phyloP scores from a whole-genome alignment of 768 basidiomycete species.

The Naematelia aurantialba region DNA sequence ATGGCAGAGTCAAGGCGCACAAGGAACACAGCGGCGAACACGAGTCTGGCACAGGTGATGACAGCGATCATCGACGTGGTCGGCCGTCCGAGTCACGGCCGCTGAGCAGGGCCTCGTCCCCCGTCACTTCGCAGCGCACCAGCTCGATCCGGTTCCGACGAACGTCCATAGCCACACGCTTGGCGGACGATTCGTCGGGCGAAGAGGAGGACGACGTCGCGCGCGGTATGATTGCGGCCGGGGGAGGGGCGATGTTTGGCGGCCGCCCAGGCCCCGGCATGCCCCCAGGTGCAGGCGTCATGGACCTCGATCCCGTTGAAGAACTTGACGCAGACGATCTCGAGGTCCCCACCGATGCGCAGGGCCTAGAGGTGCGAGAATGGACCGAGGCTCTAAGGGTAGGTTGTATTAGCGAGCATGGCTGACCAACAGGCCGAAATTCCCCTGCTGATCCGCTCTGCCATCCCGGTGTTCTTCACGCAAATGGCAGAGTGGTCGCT shows the following conservation, averaged over 20 bases:
- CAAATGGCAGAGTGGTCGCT: constrained; percentile 69
- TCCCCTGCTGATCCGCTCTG: constrained; percentile 31
- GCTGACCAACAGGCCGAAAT: constrained; percentile 34
- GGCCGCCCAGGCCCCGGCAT: constrained; percentile 24
- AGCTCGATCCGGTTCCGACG: background rate
- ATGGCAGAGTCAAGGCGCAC: constrained; percentile 5
- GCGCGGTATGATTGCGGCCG: constrained; percentile 22
- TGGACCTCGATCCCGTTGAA: constrained; percentile 47
- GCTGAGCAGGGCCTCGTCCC: constrained; percentile 17
- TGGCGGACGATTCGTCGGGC: constrained; percentile 36
- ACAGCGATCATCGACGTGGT: constrained; percentile 12
- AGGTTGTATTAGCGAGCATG: constrained; percentile 8
- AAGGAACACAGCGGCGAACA: background rate
- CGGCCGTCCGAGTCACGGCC: constrained; percentile 18
- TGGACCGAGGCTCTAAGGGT: constrained; percentile 40
- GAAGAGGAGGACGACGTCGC: constrained; percentile 39
- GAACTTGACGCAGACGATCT: constrained; percentile 46
- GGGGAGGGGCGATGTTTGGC: constrained; percentile 34
- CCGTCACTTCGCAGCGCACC: background rate
- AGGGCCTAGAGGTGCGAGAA: constrained; percentile 31
- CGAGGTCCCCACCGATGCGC: constrained; percentile 37
- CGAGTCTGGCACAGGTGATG: background rate
- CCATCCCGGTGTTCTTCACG: constrained; percentile 42
- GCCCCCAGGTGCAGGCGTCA: constrained; percentile 25
- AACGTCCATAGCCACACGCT: constrained; percentile 18